Evolutionary conservation across 768 basidiomycete species (phyloP), one percentile per base, ranked within the genome.

Genomic region (Tricholoma furcatifolium): DNA sequence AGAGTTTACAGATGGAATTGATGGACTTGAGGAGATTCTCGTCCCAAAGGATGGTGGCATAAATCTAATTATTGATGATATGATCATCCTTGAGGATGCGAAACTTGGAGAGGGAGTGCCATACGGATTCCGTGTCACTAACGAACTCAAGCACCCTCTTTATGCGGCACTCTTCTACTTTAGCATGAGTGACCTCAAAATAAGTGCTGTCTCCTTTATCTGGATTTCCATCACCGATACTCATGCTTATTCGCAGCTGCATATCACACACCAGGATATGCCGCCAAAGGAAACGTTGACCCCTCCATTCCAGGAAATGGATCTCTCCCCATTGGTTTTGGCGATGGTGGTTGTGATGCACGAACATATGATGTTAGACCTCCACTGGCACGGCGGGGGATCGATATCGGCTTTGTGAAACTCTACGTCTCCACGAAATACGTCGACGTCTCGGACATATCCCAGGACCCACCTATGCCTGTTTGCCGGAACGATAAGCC

Each of bases 111-210:
- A n/a, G n/a, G n/a, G n/a, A n/a, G n/a, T n/a, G n/a, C 27, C 51
- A 2, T 53, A 53, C 12, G 23, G 39, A 6, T 47, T 41, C 32
- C 40, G 6, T 5, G 41, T 53, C 18, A 47, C 2, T 2, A 53
- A 47, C 21, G 6, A 2, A 3, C 31, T 17, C 2, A 17, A 31
- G 1, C 3, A 6, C 11, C 44, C 38, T 14, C 45, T 53, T 6
- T 42, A 53, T 35, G 51, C 18, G 6, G 51, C 39, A 7, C 44
- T 53, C 17, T 20, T 53, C n/a, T 53, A 47, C 8, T 53, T 53
- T 11, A 38, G 47, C 18, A 20, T 42, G 2, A 47, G 45, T 30
- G 17, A 53, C 20, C n/a, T 47, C 2, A 42, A n/a, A 12, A 53
- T 53, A 18, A 31, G 51, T 53, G 12, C 27, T 27, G 27, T 27